Evolutionary conservation across 2,329 filamentous ascomycete species (phyloP).

Genomic region (Alternaria rosae): DNA sequence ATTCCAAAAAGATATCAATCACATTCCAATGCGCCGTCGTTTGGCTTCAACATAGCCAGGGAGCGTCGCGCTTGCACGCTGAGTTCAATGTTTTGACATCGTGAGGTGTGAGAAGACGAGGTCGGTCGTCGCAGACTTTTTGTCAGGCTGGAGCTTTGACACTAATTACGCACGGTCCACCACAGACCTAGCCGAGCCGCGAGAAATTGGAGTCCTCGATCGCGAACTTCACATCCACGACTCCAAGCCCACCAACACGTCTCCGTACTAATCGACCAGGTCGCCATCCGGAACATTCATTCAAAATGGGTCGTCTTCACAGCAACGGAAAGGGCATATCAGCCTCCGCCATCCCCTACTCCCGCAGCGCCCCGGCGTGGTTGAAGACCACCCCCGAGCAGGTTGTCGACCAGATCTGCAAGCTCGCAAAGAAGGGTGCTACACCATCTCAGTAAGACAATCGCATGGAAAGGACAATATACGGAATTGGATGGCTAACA

Average conservation of each 20-base stretch:
- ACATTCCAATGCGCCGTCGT: background rate
- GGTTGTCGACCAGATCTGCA: slow-evolving; percentile 99
- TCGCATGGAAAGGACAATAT: background rate
- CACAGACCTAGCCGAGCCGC: slow-evolving; percentile 26
- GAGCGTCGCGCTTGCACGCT: background rate
- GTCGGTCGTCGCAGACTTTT: slow-evolving; percentile 18
- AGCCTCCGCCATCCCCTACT: slow-evolving; percentile 95
- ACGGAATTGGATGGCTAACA: slow-evolving; percentile 13
- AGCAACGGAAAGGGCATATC: slow-evolving; percentile 99
- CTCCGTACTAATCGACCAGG: slow-evolving; percentile 36
- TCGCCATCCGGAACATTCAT: slow-evolving; percentile 32
- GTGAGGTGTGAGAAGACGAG: slow-evolving; percentile 3
- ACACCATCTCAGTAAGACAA: slow-evolving; percentile 78
- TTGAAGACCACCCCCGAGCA: slow-evolving; percentile 98
- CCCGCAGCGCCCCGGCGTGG: slow-evolving; percentile 89
- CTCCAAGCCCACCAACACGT: slow-evolving; percentile 27
- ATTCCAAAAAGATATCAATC: slow-evolving; percentile 41
- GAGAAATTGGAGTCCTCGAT: slow-evolving; percentile 29
- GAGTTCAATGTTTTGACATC: background rate
- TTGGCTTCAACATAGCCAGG: slow-evolving; percentile 2
- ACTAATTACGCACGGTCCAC: slow-evolving; percentile 16
- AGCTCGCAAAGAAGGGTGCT: slow-evolving; percentile 98
- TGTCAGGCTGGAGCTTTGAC: slow-evolving; percentile 12
- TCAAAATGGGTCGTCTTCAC: slow-evolving; percentile 96
- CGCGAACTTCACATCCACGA: slow-evolving; percentile 26